Percentiles rank a stretch among this genome's conserved stretches.
Evolutionary conservation across 257 asterid genomes (phyloP).

Genomic region (Verbena officinalis): DNA sequence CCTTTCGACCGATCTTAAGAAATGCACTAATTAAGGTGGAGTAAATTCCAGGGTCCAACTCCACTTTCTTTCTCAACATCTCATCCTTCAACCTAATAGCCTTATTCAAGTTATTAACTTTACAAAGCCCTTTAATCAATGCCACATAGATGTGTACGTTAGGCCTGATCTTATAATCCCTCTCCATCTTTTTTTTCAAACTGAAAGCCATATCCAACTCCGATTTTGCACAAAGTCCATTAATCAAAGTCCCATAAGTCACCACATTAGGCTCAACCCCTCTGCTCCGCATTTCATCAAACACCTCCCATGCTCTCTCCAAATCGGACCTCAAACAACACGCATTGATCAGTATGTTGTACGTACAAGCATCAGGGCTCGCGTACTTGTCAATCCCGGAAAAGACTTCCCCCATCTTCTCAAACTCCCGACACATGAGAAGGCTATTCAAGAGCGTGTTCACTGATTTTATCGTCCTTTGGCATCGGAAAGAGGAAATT

Average conservation of each 20-base stretch:
- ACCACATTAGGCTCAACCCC: slow-evolving; percentile 62
- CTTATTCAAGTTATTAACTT: slow-evolving; percentile 33
- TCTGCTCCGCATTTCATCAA: slow-evolving; percentile 63
- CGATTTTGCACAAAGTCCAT: slow-evolving; percentile 48
- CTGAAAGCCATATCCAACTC: slow-evolving; percentile 48
- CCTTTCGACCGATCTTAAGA: slow-evolving; percentile 56
- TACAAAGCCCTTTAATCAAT: slow-evolving; percentile 71
- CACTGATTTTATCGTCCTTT: slow-evolving; percentile 58
- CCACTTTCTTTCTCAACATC: slow-evolving; percentile 57
- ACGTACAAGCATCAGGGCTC: slow-evolving; percentile 66
- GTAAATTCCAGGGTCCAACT: slow-evolving; percentile 60
- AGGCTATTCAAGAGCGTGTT: slow-evolving; percentile 63
- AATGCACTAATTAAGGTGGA: slow-evolving; percentile 68
- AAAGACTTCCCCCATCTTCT: slow-evolving; percentile 47
- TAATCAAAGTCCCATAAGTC: slow-evolving; percentile 73
- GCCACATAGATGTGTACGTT: slow-evolving; percentile 54
- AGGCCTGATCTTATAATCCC: slow-evolving; percentile 48
- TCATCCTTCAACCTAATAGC: slow-evolving; percentile 66
- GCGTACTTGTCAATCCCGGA: slow-evolving; percentile 40
- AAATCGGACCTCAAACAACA: slow-evolving; percentile 43
- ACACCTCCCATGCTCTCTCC: slow-evolving; percentile 48
- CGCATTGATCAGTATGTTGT: slow-evolving; percentile 60
- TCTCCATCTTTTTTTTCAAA: slow-evolving; percentile 64
- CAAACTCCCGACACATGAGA: slow-evolving; percentile 51
- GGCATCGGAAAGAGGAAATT: slow-evolving; percentile 62